Percentiles rank a stretch among this genome's conserved stretches.
Evolutionary conservation across 1,139 yeast genomes (phyloP).

Genomic region (Scheffersomyces segobiensis): DNA sequence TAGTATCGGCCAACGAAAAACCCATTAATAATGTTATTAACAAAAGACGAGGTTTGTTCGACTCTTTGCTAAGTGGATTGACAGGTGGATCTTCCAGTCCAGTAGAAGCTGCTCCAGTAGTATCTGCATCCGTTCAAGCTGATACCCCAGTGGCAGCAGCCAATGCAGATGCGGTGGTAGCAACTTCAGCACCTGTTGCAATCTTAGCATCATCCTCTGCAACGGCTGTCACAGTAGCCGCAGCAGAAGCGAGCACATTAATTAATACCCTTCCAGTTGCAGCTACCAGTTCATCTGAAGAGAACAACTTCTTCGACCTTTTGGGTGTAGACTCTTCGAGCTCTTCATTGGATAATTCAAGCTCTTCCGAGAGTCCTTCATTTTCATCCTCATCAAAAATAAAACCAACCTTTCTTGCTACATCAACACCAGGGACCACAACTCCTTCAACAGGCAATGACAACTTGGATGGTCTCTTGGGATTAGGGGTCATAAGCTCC

Average conservation of each 20-base stretch:
- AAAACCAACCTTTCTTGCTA: constrained; percentile 2
- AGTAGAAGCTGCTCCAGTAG: constrained; percentile 8
- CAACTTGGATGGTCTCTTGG: not conserved
- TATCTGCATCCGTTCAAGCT: constrained; percentile 12
- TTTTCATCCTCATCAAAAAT: not conserved
- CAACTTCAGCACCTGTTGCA: constrained; percentile 6
- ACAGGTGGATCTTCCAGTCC: constrained; percentile 4
- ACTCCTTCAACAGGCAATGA: not conserved
- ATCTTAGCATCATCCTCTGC: constrained; percentile 1
- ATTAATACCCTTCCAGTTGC: not conserved
- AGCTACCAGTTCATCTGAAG: not conserved
- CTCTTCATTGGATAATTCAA: constrained; percentile 5
- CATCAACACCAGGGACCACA: constrained; percentile 1
- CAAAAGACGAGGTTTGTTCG: constrained; percentile 17
- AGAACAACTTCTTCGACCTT: not conserved
- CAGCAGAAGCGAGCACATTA: not conserved
- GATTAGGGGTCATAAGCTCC: not conserved
- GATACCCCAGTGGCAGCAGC: constrained; percentile 1
- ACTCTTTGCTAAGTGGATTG: constrained; percentile 11
- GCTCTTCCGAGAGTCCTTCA: constrained; percentile 2
- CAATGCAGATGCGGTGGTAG: constrained; percentile 1
- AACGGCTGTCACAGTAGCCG: not conserved
- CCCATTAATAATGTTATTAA: constrained; percentile 8
- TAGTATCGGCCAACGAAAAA: constrained; percentile 15
- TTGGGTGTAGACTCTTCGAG: not conserved